These are phyloP conservation scores for Cyphellophora attinorum DNA, from an alignment of 2,329 filamentous ascomycete genomes.

Conservation along the genomic window DNA sequence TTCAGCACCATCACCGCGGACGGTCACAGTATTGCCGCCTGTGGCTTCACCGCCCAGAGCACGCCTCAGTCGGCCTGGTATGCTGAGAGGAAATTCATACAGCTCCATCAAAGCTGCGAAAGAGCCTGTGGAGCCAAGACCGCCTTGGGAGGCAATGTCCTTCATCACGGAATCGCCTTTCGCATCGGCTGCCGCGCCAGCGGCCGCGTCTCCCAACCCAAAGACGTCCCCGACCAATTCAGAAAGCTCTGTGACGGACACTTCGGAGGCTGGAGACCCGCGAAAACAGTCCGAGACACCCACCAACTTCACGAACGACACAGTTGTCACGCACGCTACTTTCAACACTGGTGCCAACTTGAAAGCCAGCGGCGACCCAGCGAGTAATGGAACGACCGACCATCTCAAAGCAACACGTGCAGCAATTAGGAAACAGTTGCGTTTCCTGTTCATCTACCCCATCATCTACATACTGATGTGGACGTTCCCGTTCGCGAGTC, in stretches of 20 bases:
- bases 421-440: conserved; percentile 57
- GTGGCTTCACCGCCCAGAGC: background rate
- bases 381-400: conserved; percentile 7
- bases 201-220: background rate
- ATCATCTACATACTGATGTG: conserved; percentile 63
- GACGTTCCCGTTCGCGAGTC: conserved; percentile 59
- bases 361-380: no score
- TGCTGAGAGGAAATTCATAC: background rate
- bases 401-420: conserved; percentile 34
- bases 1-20: background rate
- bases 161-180: background rate
- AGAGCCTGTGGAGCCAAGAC: background rate
- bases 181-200: background rate
- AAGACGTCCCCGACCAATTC: background rate
- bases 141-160: background rate
- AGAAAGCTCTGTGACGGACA: background rate
- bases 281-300: background rate
- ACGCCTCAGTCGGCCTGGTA: background rate
- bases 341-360: background rate
- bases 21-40: background rate
- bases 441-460: conserved; percentile 68
- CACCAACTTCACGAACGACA: background rate
- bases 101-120: background rate
- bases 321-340: background rate
- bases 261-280: background rate